A percentile compares a stretch with the other conserved stretches of the same genome.
phyloP scores from a whole-genome alignment of 495 filamentous ascomycete species.

The Xylaria longipes region DNA sequence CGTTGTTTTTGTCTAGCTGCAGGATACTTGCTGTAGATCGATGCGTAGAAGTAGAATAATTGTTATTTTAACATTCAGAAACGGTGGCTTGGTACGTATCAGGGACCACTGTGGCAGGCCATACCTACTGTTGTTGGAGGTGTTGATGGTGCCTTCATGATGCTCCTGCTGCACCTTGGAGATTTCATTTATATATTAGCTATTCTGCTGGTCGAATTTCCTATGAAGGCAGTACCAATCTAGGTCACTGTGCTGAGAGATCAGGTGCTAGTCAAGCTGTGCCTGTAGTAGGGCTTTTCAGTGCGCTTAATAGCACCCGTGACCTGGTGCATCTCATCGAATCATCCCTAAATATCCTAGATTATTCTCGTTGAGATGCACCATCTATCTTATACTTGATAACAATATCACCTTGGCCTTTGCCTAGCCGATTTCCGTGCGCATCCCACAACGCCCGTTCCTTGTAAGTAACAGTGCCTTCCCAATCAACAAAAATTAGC shows the following conservation, averaged over 20 bases:
- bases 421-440: slow-evolving; percentile 64
- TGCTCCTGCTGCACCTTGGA: neutral
- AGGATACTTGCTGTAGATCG: neutral
- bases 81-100: neutral
- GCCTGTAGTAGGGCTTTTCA: neutral
- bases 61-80: neutral
- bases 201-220: neutral
- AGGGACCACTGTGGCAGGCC: neutral
- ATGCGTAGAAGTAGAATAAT: neutral
- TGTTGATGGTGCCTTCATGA: neutral
- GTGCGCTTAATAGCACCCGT: neutral
- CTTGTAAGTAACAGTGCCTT: slow-evolving; percentile 78
- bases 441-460: slow-evolving; percentile 84
- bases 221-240: neutral
- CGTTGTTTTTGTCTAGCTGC: neutral
- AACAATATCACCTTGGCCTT: slow-evolving; percentile 65
- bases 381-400: slow-evolving; percentile 69
- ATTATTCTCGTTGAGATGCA: slow-evolving; percentile 40
- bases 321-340: neutral
- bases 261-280: neutral
- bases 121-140: neutral
- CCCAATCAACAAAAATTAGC: slow-evolving; percentile 75
- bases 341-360: neutral
- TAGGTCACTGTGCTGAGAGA: neutral
- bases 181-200: neutral